phyloP scores from a whole-genome alignment of 2,329 filamentous ascomycete species.

The Neonectria coccinea region DNA sequence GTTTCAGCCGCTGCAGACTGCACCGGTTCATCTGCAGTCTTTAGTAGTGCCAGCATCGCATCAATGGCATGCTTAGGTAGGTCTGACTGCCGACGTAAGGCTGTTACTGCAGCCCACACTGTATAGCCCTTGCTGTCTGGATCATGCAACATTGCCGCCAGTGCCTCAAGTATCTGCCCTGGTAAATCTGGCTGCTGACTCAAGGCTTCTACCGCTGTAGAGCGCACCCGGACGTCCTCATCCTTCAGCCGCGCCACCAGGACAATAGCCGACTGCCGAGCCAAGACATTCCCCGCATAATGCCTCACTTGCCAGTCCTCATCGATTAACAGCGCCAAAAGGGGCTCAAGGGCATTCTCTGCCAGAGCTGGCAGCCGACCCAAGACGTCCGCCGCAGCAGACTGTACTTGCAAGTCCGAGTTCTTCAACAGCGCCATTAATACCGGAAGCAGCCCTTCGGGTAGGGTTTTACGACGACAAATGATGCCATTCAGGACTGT shows the following conservation, averaged over 20 bases:
- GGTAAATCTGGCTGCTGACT: background rate
- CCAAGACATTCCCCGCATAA: background rate
- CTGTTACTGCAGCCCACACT: background rate
- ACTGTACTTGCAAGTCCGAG: background rate
- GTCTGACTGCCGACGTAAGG: background rate
- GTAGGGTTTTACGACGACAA: background rate
- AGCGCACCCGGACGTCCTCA: background rate
- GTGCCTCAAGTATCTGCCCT: background rate
- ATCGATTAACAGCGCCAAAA: background rate
- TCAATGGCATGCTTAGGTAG: background rate
- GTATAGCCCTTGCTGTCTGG: no score
- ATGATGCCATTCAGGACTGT: background rate
- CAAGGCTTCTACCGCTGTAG: background rate
- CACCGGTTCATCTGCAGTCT: background rate
- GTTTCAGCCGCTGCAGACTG: no score
- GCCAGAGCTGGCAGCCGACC: background rate
- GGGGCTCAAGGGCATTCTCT: background rate
- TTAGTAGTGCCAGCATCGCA: background rate
- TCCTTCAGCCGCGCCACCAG: background rate
- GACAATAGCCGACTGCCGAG: no score
- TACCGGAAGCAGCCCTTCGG: background rate
- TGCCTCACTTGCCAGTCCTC: fast-evolving
- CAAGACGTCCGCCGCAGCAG: background rate
- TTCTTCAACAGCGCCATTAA: background rate
- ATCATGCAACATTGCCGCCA: background rate